Percentiles rank a stretch among this genome's conserved stretches.
phyloP scores from a whole-genome alignment of 495 filamentous ascomycete genomes.

The Aspergillus conjunctus region DNA sequence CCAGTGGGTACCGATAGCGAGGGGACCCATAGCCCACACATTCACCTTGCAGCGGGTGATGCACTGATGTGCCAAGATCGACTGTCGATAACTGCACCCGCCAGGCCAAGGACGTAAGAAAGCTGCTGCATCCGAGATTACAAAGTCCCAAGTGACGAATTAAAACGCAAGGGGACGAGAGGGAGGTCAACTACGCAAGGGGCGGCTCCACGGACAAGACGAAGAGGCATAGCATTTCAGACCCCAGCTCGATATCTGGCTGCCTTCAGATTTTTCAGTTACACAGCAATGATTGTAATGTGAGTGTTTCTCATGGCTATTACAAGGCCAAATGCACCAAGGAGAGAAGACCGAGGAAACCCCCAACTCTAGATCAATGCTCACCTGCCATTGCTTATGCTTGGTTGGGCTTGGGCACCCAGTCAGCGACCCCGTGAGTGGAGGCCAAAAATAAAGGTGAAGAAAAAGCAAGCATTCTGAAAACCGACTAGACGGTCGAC shows the following conservation, averaged over 20 bases:
- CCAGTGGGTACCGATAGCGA: background rate
- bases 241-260: background rate
- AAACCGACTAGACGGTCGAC: background rate
- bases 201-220: background rate
- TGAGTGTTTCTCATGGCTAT: background rate
- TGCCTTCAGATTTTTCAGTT: background rate
- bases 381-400: background rate
- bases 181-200: slow-evolving; percentile 7
- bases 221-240: background rate
- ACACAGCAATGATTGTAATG: background rate
- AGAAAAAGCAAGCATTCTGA: background rate
- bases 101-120: background rate
- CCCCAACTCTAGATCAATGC: no score
- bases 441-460: background rate
- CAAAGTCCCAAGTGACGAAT: background rate
- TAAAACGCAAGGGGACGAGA: background rate
- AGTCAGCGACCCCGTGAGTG: background rate
- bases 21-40: background rate
- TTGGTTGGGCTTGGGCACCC: background rate
- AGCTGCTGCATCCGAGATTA: background rate
- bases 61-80: background rate
- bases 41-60: slow-evolving; percentile 3
- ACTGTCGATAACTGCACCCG: background rate
- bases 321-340: no score
- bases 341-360: no score